phyloP scores from a whole-genome alignment of 139 green algal genomes.

The Edaphochlamys debaryana region DNA sequence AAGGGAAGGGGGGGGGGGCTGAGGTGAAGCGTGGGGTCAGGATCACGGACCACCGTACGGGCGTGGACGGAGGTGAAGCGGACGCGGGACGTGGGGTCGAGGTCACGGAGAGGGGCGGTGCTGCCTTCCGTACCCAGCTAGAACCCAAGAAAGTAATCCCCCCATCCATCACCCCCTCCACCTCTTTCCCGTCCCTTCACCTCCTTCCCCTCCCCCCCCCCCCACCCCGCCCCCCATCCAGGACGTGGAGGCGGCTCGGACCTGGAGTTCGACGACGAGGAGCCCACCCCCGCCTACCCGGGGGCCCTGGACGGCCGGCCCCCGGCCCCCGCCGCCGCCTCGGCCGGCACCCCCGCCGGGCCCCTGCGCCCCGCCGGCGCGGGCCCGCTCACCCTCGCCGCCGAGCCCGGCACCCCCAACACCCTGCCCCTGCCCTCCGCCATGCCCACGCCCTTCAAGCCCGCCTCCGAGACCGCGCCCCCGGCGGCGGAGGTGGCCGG shows the following conservation, averaged over 20 bases:
- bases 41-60: too few relatives aligned
- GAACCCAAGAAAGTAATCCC: too few relatives aligned
- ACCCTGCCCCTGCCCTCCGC: not conserved
- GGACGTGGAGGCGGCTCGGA: constrained; percentile 58
- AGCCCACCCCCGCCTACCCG: not conserved
- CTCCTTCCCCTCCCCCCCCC: not conserved
- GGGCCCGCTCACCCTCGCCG: not conserved
- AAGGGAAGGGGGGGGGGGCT: not conserved
- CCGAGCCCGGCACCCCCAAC: constrained; percentile 2
- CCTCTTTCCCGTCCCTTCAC: too few relatives aligned
- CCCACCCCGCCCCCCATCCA: not conserved
- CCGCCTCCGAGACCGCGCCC: too few relatives aligned
- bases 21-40: too few relatives aligned
- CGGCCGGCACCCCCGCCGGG: too few relatives aligned
- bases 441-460: not conserved
- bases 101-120: not conserved
- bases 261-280: constrained; percentile 46
- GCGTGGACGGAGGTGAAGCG: too few relatives aligned
- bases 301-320: too few relatives aligned
- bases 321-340: not conserved
- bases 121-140: too few relatives aligned
- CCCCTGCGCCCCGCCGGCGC: not conserved
- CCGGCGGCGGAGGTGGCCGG: too few relatives aligned
- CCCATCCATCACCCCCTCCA: too few relatives aligned
- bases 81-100: too few relatives aligned